A percentile compares a stretch with the other conserved stretches of the same genome.
phyloP scores from a whole-genome alignment of 2,329 filamentous ascomycete genomes.

The Phoma sp. region DNA sequence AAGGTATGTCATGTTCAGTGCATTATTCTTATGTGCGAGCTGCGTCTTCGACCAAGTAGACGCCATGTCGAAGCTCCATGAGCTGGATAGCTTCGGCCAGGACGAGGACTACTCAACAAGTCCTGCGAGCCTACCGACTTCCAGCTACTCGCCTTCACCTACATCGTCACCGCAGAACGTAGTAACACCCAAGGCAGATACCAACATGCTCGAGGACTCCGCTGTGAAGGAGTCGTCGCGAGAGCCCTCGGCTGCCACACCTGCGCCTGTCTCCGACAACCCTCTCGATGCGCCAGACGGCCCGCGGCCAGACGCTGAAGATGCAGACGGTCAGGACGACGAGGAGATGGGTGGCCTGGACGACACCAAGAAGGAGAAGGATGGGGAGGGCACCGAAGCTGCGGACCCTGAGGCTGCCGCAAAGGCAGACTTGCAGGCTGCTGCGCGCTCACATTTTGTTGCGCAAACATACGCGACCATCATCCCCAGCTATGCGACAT shows the following conservation, averaged over 20 bases:
- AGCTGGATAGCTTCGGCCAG: conserved; percentile 3
- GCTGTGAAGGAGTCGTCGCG: conserved; percentile 51
- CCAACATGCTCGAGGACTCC: conserved; percentile 59
- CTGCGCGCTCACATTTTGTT: conserved; percentile 89
- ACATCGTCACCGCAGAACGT: not conserved
- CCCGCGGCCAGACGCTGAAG: conserved; percentile 63
- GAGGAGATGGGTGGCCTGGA: conserved; percentile 66
- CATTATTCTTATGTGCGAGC: too few relatives aligned
- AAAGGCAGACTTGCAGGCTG: conserved; percentile 81
- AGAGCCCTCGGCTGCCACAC: conserved; percentile 65
- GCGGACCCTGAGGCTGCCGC: conserved; percentile 63
- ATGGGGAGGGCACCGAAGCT: conserved; percentile 36
- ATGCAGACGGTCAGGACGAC: conserved; percentile 67
- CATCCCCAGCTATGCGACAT: conserved; percentile 94
- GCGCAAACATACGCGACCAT: conserved; percentile 95
- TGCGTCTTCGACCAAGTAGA: conserved; percentile 3
- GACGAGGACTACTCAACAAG: not conserved
- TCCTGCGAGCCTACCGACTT: not conserved
- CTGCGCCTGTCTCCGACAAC: conserved; percentile 64
- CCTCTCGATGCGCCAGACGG: conserved; percentile 72
- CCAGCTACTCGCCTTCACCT: not conserved
- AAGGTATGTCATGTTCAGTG: conserved; percentile 34
- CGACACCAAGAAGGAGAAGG: conserved; percentile 48
- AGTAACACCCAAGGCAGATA: conserved; percentile 55
- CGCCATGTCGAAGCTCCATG: not conserved